Conservation (phyloP, 805 yeast species). For the Metschnikowia lochheadii region DNA sequence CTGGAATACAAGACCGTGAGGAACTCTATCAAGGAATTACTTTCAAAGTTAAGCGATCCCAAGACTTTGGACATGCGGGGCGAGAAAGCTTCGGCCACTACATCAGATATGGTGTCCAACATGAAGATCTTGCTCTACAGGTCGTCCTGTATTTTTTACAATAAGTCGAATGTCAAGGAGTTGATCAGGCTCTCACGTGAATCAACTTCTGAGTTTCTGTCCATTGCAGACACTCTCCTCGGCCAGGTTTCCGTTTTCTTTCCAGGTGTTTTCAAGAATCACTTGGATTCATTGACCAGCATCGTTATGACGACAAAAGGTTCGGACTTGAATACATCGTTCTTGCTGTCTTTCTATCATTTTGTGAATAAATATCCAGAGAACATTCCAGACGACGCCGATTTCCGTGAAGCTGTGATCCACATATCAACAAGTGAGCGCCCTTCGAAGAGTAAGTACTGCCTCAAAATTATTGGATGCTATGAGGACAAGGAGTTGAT, state of each 20-base stretch:
- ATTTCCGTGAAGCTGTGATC: conserved; percentile 43
- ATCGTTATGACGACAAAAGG: conserved; percentile 26
- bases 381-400: conserved; percentile 40
- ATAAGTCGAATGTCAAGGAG: conserved; percentile 57
- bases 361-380: conserved; percentile 51
- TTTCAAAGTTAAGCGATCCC: conserved; percentile 50
- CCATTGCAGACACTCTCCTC: conserved; percentile 49
- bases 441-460: conserved; percentile 60
- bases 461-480: conserved; percentile 55
- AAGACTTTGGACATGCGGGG: conserved; percentile 38
- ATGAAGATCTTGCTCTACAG: conserved; percentile 60
- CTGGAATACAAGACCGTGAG: conserved; percentile 57
- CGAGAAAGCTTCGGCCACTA: conserved; percentile 30
- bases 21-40: conserved; percentile 61
- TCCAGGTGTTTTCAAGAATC: conserved; percentile 64
- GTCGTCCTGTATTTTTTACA: conserved; percentile 56
- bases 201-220: conserved; percentile 22
- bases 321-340: conserved; percentile 6
- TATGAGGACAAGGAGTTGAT: conserved; percentile 39
- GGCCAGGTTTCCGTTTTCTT: conserved; percentile 54
- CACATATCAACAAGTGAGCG: conserved; percentile 49
- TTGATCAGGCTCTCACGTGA: conserved; percentile 47
- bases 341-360: conserved; percentile 56
- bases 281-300: conserved; percentile 47
- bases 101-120: conserved; percentile 48